These are phyloP conservation scores for Hyphopichia khmerensis DNA, from an alignment of 1,139 yeast genomes.

Conservation along the genomic window DNA sequence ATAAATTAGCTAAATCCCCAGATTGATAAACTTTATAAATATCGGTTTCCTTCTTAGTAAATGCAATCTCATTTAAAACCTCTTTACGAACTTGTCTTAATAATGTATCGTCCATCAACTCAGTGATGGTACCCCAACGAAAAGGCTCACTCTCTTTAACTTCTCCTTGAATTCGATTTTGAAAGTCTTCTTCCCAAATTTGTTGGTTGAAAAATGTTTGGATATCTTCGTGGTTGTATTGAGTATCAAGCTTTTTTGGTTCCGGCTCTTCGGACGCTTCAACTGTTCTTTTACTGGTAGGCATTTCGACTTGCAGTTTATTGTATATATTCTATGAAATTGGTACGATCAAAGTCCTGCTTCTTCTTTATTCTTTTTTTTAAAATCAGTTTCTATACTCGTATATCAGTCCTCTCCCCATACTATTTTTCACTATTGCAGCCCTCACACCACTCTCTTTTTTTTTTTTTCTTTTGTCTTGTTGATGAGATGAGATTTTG, in stretches of 20 bases:
- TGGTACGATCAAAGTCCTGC: no score
- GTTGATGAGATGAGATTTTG: background rate
- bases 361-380: background rate
- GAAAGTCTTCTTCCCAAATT: slow-evolving; percentile 51
- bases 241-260: slow-evolving; percentile 19
- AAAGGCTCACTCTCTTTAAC: slow-evolving; percentile 68
- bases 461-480: no score
- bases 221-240: slow-evolving; percentile 37
- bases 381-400: no score
- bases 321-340: no score
- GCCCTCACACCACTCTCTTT: background rate
- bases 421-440: background rate
- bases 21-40: slow-evolving; percentile 93
- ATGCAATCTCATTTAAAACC: slow-evolving; percentile 77
- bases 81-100: slow-evolving; percentile 80
- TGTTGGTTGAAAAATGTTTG: slow-evolving; percentile 51
- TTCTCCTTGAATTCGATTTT: slow-evolving; percentile 34
- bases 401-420: no score
- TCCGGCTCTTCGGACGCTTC: background rate
- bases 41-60: slow-evolving; percentile 94
- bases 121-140: slow-evolving; percentile 81
- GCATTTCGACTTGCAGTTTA: background rate
- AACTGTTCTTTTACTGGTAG: slow-evolving; percentile 1
- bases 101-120: slow-evolving; percentile 72
- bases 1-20: slow-evolving; percentile 91